Conservation (phyloP, 202 grass and related monocot species). For the Eragrostis tef region DNA sequence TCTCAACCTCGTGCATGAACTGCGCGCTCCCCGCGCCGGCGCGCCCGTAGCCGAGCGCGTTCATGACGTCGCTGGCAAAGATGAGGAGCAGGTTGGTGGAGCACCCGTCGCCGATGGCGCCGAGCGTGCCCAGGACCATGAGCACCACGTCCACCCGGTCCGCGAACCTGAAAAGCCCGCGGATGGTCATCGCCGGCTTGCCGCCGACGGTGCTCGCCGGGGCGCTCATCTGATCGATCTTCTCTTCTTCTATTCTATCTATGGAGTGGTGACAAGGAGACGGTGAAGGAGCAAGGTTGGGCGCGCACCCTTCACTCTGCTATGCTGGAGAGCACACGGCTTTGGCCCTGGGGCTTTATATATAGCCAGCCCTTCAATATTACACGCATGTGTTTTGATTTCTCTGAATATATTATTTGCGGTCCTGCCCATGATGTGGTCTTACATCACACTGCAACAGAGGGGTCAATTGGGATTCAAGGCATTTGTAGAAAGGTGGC, state of each 20-base stretch:
- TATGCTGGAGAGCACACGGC: conserved; percentile 35
- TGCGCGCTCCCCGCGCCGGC: conserved; percentile 39
- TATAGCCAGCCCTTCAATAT: conserved; percentile 33
- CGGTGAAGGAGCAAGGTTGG: not conserved
- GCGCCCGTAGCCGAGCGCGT: conserved; percentile 71
- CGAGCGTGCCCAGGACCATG: conserved; percentile 81
- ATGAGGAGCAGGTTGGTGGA: conserved; percentile 90
- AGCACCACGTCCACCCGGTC: conserved; percentile 72
- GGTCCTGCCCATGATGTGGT: not conserved
- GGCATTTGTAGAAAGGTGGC: conserved; percentile 38
- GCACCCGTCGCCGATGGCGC: conserved; percentile 88
- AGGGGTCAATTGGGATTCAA: conserved; percentile 35
- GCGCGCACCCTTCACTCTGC: not conserved
- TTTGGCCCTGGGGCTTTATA: conserved; percentile 35
- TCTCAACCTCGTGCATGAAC: conserved; percentile 93
- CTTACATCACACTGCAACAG: conserved; percentile 33
- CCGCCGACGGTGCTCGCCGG: conserved; percentile 13
- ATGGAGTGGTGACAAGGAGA: conserved; percentile 1
- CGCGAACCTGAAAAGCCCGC: conserved; percentile 80
- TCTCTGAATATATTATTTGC: not conserved
- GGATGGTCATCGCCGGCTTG: conserved; percentile 45
- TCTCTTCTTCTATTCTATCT: not conserved
- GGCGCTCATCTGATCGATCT: conserved; percentile 34
- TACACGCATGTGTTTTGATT: not conserved
- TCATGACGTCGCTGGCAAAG: conserved; percentile 94